Percentiles rank a stretch among this genome's conserved stretches.
Evolutionary conservation across 345 rosid species (phyloP).

Genomic region (Firmiana major): DNA sequence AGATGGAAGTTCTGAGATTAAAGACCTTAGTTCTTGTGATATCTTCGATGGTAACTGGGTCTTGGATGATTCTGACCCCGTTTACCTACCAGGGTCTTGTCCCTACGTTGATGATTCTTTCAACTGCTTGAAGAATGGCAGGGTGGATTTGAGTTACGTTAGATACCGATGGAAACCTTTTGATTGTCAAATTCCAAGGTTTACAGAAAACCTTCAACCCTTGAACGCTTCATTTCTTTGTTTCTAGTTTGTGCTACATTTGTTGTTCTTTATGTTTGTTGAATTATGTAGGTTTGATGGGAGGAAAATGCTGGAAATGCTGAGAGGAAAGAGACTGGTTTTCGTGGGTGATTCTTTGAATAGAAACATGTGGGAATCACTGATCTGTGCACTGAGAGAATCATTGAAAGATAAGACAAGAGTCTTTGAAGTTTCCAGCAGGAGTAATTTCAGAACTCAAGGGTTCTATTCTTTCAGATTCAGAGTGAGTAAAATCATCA

Average conservation of each 20-base stretch:
- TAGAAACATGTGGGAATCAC: conserved; percentile 75
- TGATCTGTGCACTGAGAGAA: conserved; percentile 58
- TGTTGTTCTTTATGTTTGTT: background rate
- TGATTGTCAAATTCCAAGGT: conserved; percentile 62
- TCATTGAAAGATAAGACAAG: conserved; percentile 48
- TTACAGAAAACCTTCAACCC: background rate
- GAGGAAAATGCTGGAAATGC: conserved; percentile 46
- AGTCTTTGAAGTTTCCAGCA: conserved; percentile 40
- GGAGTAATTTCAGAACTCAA: conserved; percentile 35
- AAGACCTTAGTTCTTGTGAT: conserved; percentile 51
- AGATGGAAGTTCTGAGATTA: conserved; percentile 12
- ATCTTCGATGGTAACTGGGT: conserved; percentile 66
- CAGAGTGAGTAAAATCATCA: conserved; percentile 23
- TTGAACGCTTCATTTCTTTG: background rate
- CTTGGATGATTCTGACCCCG: conserved; percentile 40
- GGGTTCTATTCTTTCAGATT: conserved; percentile 57
- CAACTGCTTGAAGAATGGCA: conserved; percentile 59
- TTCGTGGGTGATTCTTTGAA: conserved; percentile 72
- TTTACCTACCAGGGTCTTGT: conserved; percentile 58
- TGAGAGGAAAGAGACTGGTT: conserved; percentile 58
- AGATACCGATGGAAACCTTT: conserved; percentile 49
- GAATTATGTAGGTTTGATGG: conserved; percentile 49
- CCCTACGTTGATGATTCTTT: conserved; percentile 53
- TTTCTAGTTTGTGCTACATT: background rate
- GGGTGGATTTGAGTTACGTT: conserved; percentile 45